These are phyloP conservation scores for Backusella circina DNA, from an alignment of 192 early-diverging fungal genomes.

Conservation along the genomic window DNA sequence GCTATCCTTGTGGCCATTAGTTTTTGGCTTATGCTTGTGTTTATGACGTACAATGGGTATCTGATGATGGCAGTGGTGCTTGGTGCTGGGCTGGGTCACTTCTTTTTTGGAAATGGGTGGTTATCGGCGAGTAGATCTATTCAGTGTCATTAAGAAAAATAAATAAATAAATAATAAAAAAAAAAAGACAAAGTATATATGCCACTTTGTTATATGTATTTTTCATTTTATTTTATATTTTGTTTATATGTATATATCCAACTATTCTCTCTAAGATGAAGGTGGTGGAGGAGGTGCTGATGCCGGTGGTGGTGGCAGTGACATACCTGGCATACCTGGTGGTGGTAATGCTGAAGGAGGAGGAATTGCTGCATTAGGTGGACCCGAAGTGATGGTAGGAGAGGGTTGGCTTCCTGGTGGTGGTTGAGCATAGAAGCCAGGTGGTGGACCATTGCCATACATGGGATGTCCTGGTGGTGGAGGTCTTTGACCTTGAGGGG, in stretches of 20 bases:
- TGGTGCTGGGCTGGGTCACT: constrained; percentile 66
- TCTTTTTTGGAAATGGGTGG: constrained; percentile 35
- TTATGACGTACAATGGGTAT: constrained; percentile 84
- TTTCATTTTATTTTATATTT: background rate
- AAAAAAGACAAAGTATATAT: too few species aligned
- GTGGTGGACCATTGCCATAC: constrained; percentile 23
- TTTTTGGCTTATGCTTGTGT: constrained; percentile 76
- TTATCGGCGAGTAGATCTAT: constrained; percentile 19
- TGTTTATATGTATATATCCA: background rate
- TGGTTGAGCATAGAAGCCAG: constrained; percentile 16
- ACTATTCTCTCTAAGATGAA: background rate
- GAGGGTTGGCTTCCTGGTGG: background rate
- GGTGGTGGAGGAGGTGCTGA: constrained; percentile 25
- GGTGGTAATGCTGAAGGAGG: background rate
- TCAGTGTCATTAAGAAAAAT: constrained; percentile 24
- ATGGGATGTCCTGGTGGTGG: constrained; percentile 19
- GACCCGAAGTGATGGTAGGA: background rate
- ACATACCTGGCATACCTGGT: background rate
- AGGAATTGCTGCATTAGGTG: constrained; percentile 24
- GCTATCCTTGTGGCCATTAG: constrained; percentile 63
- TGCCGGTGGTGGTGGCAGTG: constrained; percentile 6
- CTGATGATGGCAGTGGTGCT: constrained; percentile 63
- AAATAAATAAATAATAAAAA: background rate
- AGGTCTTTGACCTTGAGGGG: constrained; percentile 36
- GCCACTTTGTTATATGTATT: background rate